These are phyloP conservation scores for Ascocoryne sarcoides DNA, from an alignment of 2,329 filamentous ascomycete species.

Conservation along the genomic window DNA sequence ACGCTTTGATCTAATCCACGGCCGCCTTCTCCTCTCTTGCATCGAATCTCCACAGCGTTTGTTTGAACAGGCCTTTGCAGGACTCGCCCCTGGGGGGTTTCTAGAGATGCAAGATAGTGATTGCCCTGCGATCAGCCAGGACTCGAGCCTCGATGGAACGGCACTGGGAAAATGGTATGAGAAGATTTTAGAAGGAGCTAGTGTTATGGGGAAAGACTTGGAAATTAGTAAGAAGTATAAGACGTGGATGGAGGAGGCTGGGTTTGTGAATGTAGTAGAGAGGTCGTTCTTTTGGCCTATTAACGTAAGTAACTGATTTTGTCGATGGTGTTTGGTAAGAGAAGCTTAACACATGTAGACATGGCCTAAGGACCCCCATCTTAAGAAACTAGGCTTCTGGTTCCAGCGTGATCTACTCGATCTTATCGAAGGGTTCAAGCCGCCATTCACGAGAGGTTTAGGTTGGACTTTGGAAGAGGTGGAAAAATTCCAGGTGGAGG, in stretches of 20 bases:
- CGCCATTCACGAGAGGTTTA: slow-evolving; percentile 19
- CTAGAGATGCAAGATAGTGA: slow-evolving; percentile 11
- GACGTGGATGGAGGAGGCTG: slow-evolving; percentile 1
- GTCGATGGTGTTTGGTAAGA: no score
- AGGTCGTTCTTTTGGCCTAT: slow-evolving; percentile 21
- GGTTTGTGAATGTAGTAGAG: slow-evolving; percentile 4
- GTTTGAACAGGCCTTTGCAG: slow-evolving; percentile 1
- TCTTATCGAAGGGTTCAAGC: slow-evolving; percentile 14
- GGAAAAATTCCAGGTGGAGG: slow-evolving; percentile 16
- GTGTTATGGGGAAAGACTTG: slow-evolving; percentile 1
- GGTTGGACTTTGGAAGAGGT: slow-evolving; percentile 23
- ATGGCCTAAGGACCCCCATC: slow-evolving; percentile 23
- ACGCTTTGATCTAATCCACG: slow-evolving; percentile 43
- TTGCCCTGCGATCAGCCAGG: slow-evolving; percentile 1
- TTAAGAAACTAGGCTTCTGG: slow-evolving; percentile 18
- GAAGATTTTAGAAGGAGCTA: slow-evolving; percentile 1
- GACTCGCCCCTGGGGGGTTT: slow-evolving; percentile 6
- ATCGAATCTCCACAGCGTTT: neutral
- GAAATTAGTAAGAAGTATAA: slow-evolving; percentile 1
- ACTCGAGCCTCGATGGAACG: slow-evolving; percentile 1
- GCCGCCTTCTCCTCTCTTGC: slow-evolving; percentile 32
- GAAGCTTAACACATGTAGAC: no score
- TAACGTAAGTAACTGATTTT: no score
- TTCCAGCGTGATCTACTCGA: slow-evolving; percentile 15
- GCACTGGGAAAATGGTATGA: slow-evolving; percentile 4